Percentiles rank a stretch among this genome's conserved stretches.
Evolutionary conservation across 73 alveolate genomes (phyloP).

Genomic region (Uronychia setigera): DNA sequence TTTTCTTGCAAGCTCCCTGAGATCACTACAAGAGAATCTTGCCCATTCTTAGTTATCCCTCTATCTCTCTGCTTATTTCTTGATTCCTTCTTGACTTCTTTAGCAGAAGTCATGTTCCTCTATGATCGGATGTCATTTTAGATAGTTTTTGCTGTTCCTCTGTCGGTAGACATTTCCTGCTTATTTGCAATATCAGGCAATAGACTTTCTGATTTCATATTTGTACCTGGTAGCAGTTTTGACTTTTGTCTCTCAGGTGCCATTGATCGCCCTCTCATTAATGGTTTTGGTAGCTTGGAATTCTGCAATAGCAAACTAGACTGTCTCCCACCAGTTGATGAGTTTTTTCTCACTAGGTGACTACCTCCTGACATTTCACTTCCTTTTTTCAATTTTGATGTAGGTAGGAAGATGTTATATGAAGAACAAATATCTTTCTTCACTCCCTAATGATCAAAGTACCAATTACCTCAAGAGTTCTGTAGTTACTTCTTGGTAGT

Average conservation of each 20-base stretch:
- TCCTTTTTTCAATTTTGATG: neutral
- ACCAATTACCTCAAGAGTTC: slow-evolving; percentile 1
- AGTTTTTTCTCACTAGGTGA: neutral
- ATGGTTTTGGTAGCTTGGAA: no score
- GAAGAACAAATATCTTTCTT: slow-evolving; percentile 2
- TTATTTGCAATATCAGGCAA: neutral
- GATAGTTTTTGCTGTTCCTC: neutral
- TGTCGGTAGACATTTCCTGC: neutral
- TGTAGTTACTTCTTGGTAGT: slow-evolving; percentile 3
- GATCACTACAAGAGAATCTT: neutral
- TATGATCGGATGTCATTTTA: neutral
- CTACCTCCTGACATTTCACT: no score
- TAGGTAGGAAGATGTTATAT: neutral
- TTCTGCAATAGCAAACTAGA: no score
- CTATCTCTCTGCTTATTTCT: neutral
- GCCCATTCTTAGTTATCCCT: neutral
- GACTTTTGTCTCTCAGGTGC: neutral
- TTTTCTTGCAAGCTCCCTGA: neutral
- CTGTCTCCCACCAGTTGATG: neutral
- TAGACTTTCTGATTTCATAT: neutral
- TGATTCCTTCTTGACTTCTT: neutral
- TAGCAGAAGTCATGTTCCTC: neutral
- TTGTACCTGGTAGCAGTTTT: neutral
- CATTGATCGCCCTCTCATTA: neutral
- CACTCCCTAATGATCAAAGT: neutral